Evolutionary conservation across 768 basidiomycete species (phyloP), one percentile per base, ranked within the genome.

Genomic region (Dacryopinax primogenitus): DNA sequence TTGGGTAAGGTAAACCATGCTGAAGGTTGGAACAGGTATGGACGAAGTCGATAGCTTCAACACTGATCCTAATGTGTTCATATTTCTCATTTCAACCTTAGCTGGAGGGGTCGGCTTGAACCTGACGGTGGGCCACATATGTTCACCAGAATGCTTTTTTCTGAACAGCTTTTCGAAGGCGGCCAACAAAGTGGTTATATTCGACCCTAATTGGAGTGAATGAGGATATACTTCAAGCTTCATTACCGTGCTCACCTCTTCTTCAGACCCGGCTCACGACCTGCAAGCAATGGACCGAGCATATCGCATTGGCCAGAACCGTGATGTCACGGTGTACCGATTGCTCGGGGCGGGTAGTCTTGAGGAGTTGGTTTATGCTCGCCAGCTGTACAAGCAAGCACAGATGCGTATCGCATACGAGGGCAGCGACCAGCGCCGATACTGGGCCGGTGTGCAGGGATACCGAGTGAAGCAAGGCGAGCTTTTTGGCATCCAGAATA

Each of bases 121-220:
- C 72, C 75, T 96, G 58, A 92, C 90, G 88, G 87, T 86, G 67
- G 69, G 83, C n/a, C n/a, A n/a, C n/a, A n/a, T 65, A 51, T 37
- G 2, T 61, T 37, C 36, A 68, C 63, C 34, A 13, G 61, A 65
- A 41, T 63, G 32, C 61, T 58, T 1, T 1, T 61, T 18, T 28
- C 51, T 33, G 21, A 18, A 41, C 26, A 32, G 23, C 39, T 51
- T 70, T 65, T 67, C 68, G 33, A 66, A 65, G 26, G 36, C 68
- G 23, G 62, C 28, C 9, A 33, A 62, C 12, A 62, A n/a, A 21
- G 26, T 63, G 51, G 39, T 30, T 23, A 1, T 41, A 21, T 21
- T 47, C 18, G 91, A 94, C 76, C 92, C 94, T 2, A 91, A 92
- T 68, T 97, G 94, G 94, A 97, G 92, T 92, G 74, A 73, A 89